Evolutionary conservation across 768 basidiomycete genomes (phyloP), one percentile per base, ranked within the genome.

Genomic region (Podaxis sp.): DNA sequence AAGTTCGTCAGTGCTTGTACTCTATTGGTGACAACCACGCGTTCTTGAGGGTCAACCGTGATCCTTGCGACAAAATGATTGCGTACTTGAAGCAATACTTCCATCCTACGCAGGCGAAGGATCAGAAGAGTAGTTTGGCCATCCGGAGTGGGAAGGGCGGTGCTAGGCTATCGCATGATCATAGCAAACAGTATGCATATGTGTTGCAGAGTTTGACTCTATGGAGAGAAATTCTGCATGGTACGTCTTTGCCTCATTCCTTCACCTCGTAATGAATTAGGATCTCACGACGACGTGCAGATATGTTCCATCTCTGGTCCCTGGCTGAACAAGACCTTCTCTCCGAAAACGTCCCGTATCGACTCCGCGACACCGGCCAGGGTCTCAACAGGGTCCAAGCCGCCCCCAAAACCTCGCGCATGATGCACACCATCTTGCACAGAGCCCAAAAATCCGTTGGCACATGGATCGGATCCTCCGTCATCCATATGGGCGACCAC

Each of bases 11-110:
- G 70, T 93, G 92, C 70, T 73, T 95, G 55, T 95, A 94, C 72
- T 91, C 89, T 68, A 93, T 95, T 56, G 93, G 93, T 2, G 93
- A 95, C 73, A 95, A 95, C 69, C 91, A 94, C 70, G 90, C 93
- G 11, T 95, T 95, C 81, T 75, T 94, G 65, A 85, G 93, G 30
- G 85, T 84, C 59, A 94, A 95, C 67, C 90, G 93, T 42, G 93
- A 95, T 70, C 93, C 93, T 53, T 95, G 93, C 75, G 92, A 95
- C 63, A 81, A 83, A 61, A 90, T 94, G 90, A 94, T 95, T 57
- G 71, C 68, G 3, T 90, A 87, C 69, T 77, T 95, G 66, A 91
- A 90, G 71, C 76, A 87, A 64, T 81, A 89, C 69, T 95, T 93
- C 81, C 84, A 93, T 66, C 83, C 93, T 4, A 87, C 87, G 2